Percentiles rank a stretch among this genome's conserved stretches.
Conservation (phyloP, 2,329 filamentous ascomycete species). For the Leptosphaerulina australis region DNA sequence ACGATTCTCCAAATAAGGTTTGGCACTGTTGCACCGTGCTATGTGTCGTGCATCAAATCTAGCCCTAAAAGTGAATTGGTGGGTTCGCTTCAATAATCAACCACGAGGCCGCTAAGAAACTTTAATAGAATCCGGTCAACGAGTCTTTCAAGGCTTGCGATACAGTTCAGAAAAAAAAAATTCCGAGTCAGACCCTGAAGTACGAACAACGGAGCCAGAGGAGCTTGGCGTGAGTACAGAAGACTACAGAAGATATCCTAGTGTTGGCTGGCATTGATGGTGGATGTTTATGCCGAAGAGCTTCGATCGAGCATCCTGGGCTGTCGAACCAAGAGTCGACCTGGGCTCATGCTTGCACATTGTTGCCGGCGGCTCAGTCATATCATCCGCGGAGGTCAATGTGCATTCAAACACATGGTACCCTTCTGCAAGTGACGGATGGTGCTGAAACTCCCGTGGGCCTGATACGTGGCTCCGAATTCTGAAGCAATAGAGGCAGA, state of each 20-base stretch:
- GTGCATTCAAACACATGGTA: constrained; percentile 19
- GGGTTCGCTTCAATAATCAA: constrained; percentile 24
- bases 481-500: constrained; percentile 45
- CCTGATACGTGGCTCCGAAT: constrained; percentile 41
- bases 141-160: constrained; percentile 4
- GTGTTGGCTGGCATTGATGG: constrained; percentile 3
- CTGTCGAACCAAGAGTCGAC: constrained; percentile 16
- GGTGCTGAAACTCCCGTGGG: constrained; percentile 44
- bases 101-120: constrained; percentile 24
- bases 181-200: constrained; percentile 7
- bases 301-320: neutral
- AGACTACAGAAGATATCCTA: constrained; percentile 2
- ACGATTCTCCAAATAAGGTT: constrained; percentile 18
- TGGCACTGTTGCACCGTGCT: constrained; percentile 20
- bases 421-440: constrained; percentile 33
- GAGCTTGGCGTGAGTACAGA: constrained; percentile 6
- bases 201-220: constrained; percentile 23
- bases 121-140: constrained; percentile 18
- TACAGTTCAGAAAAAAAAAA: constrained; percentile 5
- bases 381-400: constrained; percentile 20
- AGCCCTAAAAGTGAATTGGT: constrained; percentile 18
- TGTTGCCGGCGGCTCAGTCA: constrained; percentile 27
- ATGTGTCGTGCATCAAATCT: constrained; percentile 29
- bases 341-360: constrained; percentile 11
- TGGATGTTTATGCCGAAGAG: constrained; percentile 11